phyloP scores from a whole-genome alignment of 2,329 filamentous ascomycete genomes.

The Fusarium bactridioides region DNA sequence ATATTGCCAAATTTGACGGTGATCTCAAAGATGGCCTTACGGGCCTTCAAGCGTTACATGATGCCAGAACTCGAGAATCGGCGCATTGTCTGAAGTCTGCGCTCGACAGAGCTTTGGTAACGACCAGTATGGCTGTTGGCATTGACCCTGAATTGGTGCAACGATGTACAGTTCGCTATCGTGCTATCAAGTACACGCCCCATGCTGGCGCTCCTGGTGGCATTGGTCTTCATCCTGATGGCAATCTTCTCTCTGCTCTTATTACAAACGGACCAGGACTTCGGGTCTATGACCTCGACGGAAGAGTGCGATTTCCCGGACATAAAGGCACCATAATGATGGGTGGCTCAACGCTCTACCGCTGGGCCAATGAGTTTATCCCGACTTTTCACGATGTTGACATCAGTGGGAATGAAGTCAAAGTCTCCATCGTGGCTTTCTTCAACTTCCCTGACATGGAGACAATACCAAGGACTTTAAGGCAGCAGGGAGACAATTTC shows the following conservation, averaged over 20 bases:
- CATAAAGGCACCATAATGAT: constrained; percentile 3
- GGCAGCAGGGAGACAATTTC: not conserved
- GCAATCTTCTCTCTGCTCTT: not conserved
- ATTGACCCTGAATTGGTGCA: not conserved
- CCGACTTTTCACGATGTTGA: constrained; percentile 1
- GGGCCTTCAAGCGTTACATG: not conserved
- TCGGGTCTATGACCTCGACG: not conserved
- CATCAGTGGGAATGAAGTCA: not conserved
- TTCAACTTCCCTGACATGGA: constrained; percentile 21
- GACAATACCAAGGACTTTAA: not conserved
- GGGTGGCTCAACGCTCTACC: constrained; percentile 15
- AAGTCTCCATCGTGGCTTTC: constrained; percentile 18
- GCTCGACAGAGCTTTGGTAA: not conserved
- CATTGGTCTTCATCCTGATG: constrained; percentile 10
- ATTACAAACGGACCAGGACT: constrained; percentile 3
- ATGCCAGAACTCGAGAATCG: not conserved
- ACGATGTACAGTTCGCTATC: constrained; percentile 5
- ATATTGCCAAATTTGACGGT: constrained; percentile 11
- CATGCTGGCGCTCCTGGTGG: not conserved
- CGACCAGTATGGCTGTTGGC: not conserved
- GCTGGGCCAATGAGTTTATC: constrained; percentile 5
- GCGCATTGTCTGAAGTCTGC: not conserved
- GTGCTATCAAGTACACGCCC: constrained; percentile 1
- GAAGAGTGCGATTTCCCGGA: not conserved
- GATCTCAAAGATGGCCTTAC: constrained; percentile 14